phyloP scores from a whole-genome alignment of 805 yeast genomes.

The Metschnikowia reukaufii region DNA sequence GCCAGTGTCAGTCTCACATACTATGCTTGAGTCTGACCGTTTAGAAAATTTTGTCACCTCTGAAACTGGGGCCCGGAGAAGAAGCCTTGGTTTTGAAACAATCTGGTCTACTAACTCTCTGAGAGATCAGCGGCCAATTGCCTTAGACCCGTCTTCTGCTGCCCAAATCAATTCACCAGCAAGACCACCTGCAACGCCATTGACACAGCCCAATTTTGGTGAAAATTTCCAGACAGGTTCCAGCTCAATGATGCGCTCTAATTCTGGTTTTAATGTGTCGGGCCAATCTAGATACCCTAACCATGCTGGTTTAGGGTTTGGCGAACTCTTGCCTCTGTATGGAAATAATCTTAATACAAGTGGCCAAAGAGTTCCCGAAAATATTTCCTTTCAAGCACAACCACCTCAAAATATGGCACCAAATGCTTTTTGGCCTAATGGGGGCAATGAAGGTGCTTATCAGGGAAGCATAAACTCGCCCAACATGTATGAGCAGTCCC shows the following conservation, averaged over 20 bases:
- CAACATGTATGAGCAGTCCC: not conserved
- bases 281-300: conserved; percentile 4
- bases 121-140: conserved; percentile 7
- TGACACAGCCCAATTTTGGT: conserved; percentile 1
- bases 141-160: conserved; percentile 9
- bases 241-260: not conserved
- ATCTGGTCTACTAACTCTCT: conserved; percentile 13
- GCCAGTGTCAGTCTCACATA: not conserved
- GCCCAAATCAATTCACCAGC: conserved; percentile 1
- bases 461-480: not conserved
- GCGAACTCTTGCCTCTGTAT: not conserved
- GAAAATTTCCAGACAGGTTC: not conserved
- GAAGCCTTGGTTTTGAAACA: conserved; percentile 8
- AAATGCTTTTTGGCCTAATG: not conserved
- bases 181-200: conserved; percentile 9
- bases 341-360: not conserved
- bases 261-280: not conserved
- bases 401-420: not conserved
- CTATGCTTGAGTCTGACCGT: conserved; percentile 6
- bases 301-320: conserved; percentile 6
- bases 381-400: not conserved
- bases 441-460: not conserved
- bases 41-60: not conserved
- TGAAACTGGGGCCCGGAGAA: not conserved
- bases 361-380: not conserved